Base-by-base conservation (phyloP, 2,329 filamentous ascomycete genomes). In the Talaromyces pinophilus region DNA sequence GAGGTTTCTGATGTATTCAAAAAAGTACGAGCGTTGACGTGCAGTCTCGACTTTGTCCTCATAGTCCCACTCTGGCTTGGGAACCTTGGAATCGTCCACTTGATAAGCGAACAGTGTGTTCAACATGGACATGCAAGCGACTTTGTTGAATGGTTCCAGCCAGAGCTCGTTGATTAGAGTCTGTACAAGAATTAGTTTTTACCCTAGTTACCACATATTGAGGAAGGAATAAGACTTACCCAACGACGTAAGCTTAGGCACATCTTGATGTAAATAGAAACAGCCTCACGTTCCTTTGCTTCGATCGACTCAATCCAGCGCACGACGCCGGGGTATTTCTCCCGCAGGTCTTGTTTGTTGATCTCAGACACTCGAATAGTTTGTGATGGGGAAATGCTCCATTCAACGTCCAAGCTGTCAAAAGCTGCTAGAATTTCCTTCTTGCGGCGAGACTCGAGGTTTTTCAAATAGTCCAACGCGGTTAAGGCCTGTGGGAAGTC, bases 401-500 rank as follows among this genome's bases (percentile, higher is more conserved):
- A 35, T 2, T 63, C 61, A 62, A 89, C 78, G 25, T 83, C 82
- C 30, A 89, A 78, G 64, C 84, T 82, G 63, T 81, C 77, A 62
- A 88, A 79, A 4, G 86, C 86, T 10, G 81, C 80, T 6, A 80
- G 78, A 50, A 88, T 80, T 71, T 90, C 88, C 64, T 85, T 84
- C 67, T 84, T 82, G 70, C 87, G 82, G 68, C 87, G 82, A 55
- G 78, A 83, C 72, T 90, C 87, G 8, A 90, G 78, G 68, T 89
- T 87, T 69, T 85, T 86, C 62, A 90, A 81, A 73, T 90, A 90
- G 76, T 90, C 88, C 63, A 90, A 79, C 7, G 86, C 87, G 2
- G 87, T 88, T 69, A 90, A 77, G 19, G 87, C 86, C 73, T 90
- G 87, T 22, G 86, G 84, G 69, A 90, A 90, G 76, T 90, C 87